phyloP scores from a whole-genome alignment of 306 rosid genomes.

The Heteromeles arbutifolia region DNA sequence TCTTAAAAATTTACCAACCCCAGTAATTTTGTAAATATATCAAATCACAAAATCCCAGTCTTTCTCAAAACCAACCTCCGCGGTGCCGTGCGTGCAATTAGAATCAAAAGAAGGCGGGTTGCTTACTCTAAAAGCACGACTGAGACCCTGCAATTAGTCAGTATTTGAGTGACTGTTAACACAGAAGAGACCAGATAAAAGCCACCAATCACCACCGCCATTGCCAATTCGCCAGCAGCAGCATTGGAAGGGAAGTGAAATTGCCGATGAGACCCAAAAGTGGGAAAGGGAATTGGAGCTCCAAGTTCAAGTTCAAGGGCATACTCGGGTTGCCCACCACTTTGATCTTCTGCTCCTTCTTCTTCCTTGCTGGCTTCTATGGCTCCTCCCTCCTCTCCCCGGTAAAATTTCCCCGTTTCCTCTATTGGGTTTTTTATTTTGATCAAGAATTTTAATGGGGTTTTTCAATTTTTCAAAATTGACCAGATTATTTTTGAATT shows the following conservation, averaged over 20 bases:
- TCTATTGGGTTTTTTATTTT: background rate
- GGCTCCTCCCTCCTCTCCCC: slow-evolving; percentile 43
- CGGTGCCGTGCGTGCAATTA: background rate
- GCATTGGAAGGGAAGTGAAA: background rate
- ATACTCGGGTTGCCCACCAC: slow-evolving; percentile 39
- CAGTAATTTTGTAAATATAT: background rate
- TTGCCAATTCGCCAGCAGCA: background rate
- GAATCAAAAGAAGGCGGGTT: background rate
- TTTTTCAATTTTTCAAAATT: background rate
- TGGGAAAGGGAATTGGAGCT: slow-evolving; percentile 38
- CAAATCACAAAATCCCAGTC: background rate
- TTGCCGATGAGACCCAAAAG: slow-evolving; percentile 48
- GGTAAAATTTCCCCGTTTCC: slow-evolving; percentile 13
- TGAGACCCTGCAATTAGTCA: background rate
- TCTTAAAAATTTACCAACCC: background rate
- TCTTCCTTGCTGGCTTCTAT: slow-evolving; percentile 67
- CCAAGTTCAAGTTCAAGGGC: slow-evolving; percentile 23
- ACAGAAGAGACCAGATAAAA: background rate
- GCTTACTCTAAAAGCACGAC: background rate
- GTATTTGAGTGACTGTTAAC: background rate
- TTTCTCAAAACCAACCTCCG: background rate
- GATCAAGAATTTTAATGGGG: background rate
- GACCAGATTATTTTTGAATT: background rate
- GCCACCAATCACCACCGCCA: background rate
- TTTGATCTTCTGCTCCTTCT: slow-evolving; percentile 49